Percentiles rank a stretch among this genome's conserved stretches.
Conservation (phyloP, 1,284 basidiomycete species). For the Ceratobasidium theobromae region DNA sequence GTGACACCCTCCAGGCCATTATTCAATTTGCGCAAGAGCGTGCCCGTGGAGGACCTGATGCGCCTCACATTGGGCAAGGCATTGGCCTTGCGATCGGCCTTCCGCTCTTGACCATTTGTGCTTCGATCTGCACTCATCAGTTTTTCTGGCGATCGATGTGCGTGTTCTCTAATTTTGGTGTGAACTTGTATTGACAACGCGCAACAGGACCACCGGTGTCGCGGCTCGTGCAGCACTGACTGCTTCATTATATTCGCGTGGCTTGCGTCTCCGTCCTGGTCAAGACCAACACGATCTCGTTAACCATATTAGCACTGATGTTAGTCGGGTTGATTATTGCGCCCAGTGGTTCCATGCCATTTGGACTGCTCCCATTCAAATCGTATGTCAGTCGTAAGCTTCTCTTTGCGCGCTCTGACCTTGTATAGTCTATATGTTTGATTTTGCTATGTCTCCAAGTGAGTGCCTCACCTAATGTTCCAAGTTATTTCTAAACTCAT, state of each 20-base stretch:
- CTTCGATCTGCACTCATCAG: conserved; percentile 74
- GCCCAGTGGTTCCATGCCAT: conserved; percentile 78
- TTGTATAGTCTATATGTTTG: no score
- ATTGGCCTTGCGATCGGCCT: conserved; percentile 77
- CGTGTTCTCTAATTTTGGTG: no score
- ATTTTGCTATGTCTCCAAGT: conserved; percentile 68
- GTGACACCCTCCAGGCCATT: no score
- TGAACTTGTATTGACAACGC: no score
- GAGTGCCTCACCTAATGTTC: conserved; percentile 82
- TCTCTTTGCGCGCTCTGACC: no score
- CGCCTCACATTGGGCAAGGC: conserved; percentile 68
- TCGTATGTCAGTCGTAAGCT: no score
- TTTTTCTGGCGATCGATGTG: no score
- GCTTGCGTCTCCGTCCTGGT: conserved; percentile 68
- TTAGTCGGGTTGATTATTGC: conserved; percentile 85
- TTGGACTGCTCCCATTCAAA: conserved; percentile 75
- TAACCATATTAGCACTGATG: conserved; percentile 92
- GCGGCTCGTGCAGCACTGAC: conserved; percentile 85
- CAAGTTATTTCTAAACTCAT: no score
- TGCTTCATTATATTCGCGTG: conserved; percentile 80
- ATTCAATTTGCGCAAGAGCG: no score
- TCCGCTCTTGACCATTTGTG: conserved; percentile 73
- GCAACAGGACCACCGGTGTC: conserved; percentile 65
- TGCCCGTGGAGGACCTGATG: conserved; percentile 51
- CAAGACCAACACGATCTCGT: conserved; percentile 83